Evolutionary conservation across 345 rosid species (phyloP), one percentile per base, ranked within the genome.

Genomic region (Populus pruinosa): DNA sequence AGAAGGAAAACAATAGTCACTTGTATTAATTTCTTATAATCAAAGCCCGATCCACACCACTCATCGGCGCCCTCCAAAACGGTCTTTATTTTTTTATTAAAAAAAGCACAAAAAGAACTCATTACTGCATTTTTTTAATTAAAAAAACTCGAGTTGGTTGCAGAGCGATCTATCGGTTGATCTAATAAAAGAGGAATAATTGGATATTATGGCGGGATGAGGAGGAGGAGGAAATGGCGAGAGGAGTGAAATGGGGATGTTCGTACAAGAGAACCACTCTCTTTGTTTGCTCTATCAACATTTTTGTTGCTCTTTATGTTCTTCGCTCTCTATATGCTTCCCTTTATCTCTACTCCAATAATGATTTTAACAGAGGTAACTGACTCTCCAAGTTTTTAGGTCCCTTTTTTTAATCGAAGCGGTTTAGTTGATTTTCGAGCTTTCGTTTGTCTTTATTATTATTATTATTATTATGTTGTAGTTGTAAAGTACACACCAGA

Each of bases 221-320:
- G 47, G 77, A 41, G 74, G 71, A 25, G 82, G 70, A 68, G 73
- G 78, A 62, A 71, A 79, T 76, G 85, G 82, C 80, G 72, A 79
- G 82, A 56, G 82, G 77, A 61, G 68, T 79, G 78, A 88, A 86
- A 83, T 84, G 90, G 85, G 81, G 82, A 36, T 89, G 85, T 76
- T 88, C 97, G 38, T 90, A 88, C 86, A 92, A 88, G 88, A 92
- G 84, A 71, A 92, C 87, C 20, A 92, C 99, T 47, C 87, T 96
- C 67, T 78, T 89, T 63, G 88, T 96, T 83, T 96, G 99, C 83
- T 88, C 88, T 71, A 61, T 94, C 81, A 96, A 96, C 90, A 96
- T 94, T 87, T 83, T 94, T 80, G 85, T 94, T 53, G 98, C 98
- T 78, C 98, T 96, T 75, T 94, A 81, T 82, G 94, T 94, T 81